Evolutionary conservation across 2,329 filamentous ascomycete species (phyloP).

Genomic region (Emericellopsis atlantica): DNA sequence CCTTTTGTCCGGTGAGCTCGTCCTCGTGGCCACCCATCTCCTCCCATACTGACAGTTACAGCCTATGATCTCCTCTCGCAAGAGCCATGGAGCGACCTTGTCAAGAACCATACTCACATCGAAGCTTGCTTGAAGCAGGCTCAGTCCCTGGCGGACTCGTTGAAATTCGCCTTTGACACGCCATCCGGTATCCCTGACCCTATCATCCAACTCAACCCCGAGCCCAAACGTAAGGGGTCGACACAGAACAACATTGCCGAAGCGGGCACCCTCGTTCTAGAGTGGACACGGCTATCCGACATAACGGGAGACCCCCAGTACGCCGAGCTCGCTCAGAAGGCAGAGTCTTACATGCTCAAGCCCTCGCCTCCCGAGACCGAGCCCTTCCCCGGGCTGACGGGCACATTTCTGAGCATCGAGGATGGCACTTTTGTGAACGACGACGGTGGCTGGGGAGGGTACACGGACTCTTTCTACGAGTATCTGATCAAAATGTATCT

Average conservation of each 20-base stretch:
- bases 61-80: conserved; percentile 56
- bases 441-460: conserved; percentile 63
- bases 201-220: conserved; percentile 44
- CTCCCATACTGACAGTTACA: conserved; percentile 12
- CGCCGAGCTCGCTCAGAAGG: conserved; percentile 51
- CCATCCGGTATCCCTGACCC: conserved; percentile 64
- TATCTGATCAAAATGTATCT: conserved; percentile 87
- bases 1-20: conserved; percentile 51
- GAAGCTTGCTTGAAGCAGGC: conserved; percentile 55
- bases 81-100: conserved; percentile 46
- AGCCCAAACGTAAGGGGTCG: conserved; percentile 31
- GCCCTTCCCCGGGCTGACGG: conserved; percentile 67
- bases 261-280: conserved; percentile 65
- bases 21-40: neutral
- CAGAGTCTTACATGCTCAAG: conserved; percentile 55
- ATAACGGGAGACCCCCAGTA: conserved; percentile 58
- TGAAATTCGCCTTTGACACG: conserved; percentile 70
- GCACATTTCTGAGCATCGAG: conserved; percentile 49
- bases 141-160: conserved; percentile 52
- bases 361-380: conserved; percentile 39
- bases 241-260: conserved; percentile 61
- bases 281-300: conserved; percentile 75
- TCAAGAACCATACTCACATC: conserved; percentile 30
- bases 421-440: conserved; percentile 57
- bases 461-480: conserved; percentile 74